phyloP scores from a whole-genome alignment of 2,329 filamentous ascomycete genomes.

The Paecilomyces niveus region DNA sequence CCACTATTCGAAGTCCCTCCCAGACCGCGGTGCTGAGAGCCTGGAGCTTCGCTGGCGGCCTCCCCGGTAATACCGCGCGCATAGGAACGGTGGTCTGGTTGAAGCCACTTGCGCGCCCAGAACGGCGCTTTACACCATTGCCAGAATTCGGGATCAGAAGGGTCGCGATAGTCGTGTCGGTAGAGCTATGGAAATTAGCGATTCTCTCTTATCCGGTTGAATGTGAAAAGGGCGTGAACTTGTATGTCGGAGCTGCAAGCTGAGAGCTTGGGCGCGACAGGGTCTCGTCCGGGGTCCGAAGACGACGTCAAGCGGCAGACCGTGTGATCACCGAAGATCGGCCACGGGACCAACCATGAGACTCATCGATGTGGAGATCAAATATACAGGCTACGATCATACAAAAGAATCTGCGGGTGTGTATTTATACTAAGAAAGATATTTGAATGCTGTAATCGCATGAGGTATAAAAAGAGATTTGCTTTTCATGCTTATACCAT shows the following conservation, averaged over 20 bases:
- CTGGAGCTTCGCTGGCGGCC: constrained; percentile 70
- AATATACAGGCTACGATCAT: neutral
- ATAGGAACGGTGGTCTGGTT: constrained; percentile 46
- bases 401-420: neutral
- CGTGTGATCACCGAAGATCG: neutral
- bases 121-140: constrained; percentile 25
- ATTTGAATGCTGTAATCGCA: neutral
- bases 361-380: neutral
- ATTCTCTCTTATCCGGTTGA: neutral
- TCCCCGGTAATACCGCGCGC: constrained; percentile 72
- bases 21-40: constrained; percentile 67
- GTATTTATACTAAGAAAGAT: neutral
- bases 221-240: neutral
- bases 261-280: neutral
- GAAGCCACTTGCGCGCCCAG: constrained; percentile 19
- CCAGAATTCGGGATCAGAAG: constrained; percentile 3
- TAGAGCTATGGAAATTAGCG: neutral
- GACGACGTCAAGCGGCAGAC: neutral
- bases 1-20: constrained; percentile 65
- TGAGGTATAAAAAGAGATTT: neutral
- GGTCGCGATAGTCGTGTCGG: neutral
- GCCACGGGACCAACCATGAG: neutral
- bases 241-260: neutral
- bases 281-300: neutral
- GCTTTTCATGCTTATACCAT: neutral